Evolutionary conservation across 2,329 filamentous ascomycete species (phyloP), one percentile per base, ranked within the genome.

Genomic region (Penicillium fuscoglaucum): DNA sequence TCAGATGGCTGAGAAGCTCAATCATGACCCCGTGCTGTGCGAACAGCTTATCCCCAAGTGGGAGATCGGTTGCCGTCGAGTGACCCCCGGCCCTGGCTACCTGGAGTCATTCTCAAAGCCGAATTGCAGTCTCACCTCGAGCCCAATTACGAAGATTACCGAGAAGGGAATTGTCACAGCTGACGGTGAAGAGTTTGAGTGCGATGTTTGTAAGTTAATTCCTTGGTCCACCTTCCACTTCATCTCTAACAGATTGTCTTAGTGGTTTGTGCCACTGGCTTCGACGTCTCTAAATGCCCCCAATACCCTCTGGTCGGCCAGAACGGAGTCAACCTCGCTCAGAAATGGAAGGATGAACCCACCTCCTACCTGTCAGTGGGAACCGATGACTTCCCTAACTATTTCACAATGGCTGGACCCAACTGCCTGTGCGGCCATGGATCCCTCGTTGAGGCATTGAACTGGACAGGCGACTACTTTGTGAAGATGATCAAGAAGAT

Each of bases 181-280:
- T 0, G 63, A 66, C 35, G 68, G 66, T 0, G 46, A 65, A 5
- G 57, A 56, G 3, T 61, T 66, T 44, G 63, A 68, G 15, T 50
- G 47, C 10, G 47, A 50, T 40, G 47, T 50, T 50, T 50, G 47
- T 50, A 40, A 40, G 47, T 50, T n/a, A 6, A 15, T n/a, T 4
- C 17, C 21, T 10, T 26, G 8, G 9, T 43, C 13, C 21, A 39
- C 8, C 17, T 28, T 28, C 6, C 41, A 44, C 8, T n/a, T 12
- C 17, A 9, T 7, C 1, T 19, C 35, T 50, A 24, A 50, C 17
- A 26, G 2, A 19, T 15, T 15, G 6, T 26, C 9, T 21, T 13
- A 50, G 47, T 50, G 47, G 48, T 76, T 53, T 78, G 76, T 60
- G 73, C 74, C 7, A 79, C 76, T 7, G 76, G 77, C 1, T 79